A percentile compares a stretch with the other conserved stretches of the same genome.
Conservation (phyloP, 1,139 yeast genomes). For the Debaryomycetaceae sp. region DNA sequence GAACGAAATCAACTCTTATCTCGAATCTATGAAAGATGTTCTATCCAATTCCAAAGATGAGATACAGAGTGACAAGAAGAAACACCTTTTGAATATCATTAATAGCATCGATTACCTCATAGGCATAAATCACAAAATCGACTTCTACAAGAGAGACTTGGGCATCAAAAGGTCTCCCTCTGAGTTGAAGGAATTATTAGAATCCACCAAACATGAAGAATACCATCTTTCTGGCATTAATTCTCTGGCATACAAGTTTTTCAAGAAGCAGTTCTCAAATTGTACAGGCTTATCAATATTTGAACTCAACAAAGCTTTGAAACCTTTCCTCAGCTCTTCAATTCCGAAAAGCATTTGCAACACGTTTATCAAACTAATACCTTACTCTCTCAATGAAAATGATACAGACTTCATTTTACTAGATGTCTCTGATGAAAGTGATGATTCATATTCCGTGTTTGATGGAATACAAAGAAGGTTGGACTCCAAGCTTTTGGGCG, state of each 20-base stretch:
- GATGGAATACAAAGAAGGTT: slow-evolving; percentile 19
- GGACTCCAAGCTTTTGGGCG: not conserved
- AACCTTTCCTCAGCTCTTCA: not conserved
- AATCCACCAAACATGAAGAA: slow-evolving; percentile 6
- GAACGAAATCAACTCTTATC: slow-evolving; percentile 9
- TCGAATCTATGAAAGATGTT: slow-evolving; percentile 9
- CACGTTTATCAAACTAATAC: slow-evolving; percentile 7
- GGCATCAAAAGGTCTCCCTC: slow-evolving; percentile 6
- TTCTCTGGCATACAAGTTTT: slow-evolving; percentile 1
- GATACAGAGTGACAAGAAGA: slow-evolving; percentile 1
- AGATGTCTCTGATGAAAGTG: slow-evolving; percentile 14
- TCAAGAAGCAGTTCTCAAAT: slow-evolving; percentile 1
- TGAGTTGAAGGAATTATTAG: slow-evolving; percentile 6
- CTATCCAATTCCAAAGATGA: slow-evolving; percentile 3
- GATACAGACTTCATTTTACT: slow-evolving; percentile 11
- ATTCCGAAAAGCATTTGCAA: not conserved
- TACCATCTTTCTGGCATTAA: not conserved
- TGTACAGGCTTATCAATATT: slow-evolving; percentile 4
- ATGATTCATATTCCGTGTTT: slow-evolving; percentile 19
- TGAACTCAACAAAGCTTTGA: slow-evolving; percentile 5
- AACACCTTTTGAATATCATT: slow-evolving; percentile 5
- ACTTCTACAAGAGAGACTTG: slow-evolving; percentile 11
- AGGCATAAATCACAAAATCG: slow-evolving; percentile 13
- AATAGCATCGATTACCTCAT: slow-evolving; percentile 14
- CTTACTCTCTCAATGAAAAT: slow-evolving; percentile 9